These are phyloP conservation scores for Cenococcum geophilum DNA, from an alignment of 495 filamentous ascomycete species.

Conservation along the genomic window DNA sequence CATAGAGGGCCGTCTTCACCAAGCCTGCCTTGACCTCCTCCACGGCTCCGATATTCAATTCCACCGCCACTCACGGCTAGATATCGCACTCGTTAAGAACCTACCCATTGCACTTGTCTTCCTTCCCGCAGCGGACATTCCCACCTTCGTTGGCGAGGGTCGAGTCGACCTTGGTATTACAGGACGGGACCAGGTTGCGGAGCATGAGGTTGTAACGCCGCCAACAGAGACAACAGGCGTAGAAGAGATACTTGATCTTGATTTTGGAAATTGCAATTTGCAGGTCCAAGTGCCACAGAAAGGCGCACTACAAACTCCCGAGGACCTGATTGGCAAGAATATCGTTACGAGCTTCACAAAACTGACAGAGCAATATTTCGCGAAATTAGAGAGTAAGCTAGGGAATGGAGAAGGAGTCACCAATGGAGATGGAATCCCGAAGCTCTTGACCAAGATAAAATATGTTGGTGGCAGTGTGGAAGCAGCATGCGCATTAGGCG, in stretches of 20 bases:
- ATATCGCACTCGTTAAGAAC: slow-evolving; percentile 95
- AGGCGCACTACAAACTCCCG: slow-evolving; percentile 59
- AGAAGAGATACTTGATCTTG: slow-evolving; percentile 78
- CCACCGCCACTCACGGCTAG: slow-evolving; percentile 81
- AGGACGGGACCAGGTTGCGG: slow-evolving; percentile 82
- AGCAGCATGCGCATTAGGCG: slow-evolving; percentile 89
- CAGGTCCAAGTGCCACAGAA: slow-evolving; percentile 94
- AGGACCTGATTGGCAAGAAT: slow-evolving; percentile 84
- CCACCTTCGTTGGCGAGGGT: slow-evolving; percentile 92
- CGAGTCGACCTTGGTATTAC: slow-evolving; percentile 93
- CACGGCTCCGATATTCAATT: slow-evolving; percentile 94
- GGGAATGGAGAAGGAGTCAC: slow-evolving; percentile 4
- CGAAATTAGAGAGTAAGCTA: slow-evolving; percentile 54
- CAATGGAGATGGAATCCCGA: slow-evolving; percentile 36
- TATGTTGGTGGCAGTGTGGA: slow-evolving; percentile 94
- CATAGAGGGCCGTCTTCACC: slow-evolving; percentile 84
- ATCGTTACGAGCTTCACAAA: slow-evolving; percentile 92
- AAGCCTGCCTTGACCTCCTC: slow-evolving; percentile 79
- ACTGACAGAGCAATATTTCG: slow-evolving; percentile 75
- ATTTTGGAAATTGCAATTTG: slow-evolving; percentile 83
- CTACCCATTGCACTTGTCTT: slow-evolving; percentile 92
- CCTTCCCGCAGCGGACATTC: slow-evolving; percentile 94
- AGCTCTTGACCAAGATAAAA: slow-evolving; percentile 75
- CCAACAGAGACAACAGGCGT: slow-evolving; percentile 60
- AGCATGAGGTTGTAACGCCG: slow-evolving; percentile 71